These are phyloP conservation scores for Citrus trifoliata DNA, from an alignment of 345 rosid genomes.

Conservation along the genomic window DNA sequence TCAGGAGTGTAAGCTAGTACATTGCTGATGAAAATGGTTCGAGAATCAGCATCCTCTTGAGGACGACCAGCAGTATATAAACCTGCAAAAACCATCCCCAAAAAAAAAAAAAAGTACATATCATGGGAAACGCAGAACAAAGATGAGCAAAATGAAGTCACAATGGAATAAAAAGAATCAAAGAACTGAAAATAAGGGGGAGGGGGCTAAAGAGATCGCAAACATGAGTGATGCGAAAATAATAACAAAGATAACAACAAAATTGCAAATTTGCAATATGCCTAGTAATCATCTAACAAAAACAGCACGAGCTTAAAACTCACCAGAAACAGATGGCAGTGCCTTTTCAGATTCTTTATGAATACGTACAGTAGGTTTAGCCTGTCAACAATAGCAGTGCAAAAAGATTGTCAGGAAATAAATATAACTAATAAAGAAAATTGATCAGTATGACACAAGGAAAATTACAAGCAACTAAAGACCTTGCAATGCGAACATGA, in stretches of 20 bases:
- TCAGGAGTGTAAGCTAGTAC: constrained; percentile 38
- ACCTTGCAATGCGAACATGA: neutral
- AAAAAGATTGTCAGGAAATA: constrained; percentile 14
- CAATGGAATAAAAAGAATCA: neutral
- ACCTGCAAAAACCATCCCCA: constrained; percentile 38
- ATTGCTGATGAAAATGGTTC: constrained; percentile 88
- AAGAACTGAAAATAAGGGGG: neutral
- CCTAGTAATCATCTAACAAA: neutral
- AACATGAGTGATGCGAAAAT: neutral
- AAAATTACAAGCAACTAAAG: constrained; percentile 1
- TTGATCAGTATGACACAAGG: constrained; percentile 1
- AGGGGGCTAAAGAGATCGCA: neutral
- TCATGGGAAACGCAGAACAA: neutral
- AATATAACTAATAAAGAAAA: constrained; percentile 7
- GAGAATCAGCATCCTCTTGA: constrained; percentile 77
- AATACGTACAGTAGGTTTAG: constrained; percentile 30
- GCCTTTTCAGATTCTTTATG: constrained; percentile 38
- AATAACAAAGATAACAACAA: too few species aligned
- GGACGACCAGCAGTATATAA: constrained; percentile 51
- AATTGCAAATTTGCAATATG: neutral
- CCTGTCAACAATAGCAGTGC: constrained; percentile 40
- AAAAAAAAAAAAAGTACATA: neutral
- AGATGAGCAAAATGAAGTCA: constrained; percentile 2
- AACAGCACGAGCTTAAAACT: constrained; percentile 17
- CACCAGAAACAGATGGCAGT: constrained; percentile 56